Evolutionary conservation across 1,284 basidiomycete species (phyloP).

Genomic region (Microstroma glucosiphilum): DNA sequence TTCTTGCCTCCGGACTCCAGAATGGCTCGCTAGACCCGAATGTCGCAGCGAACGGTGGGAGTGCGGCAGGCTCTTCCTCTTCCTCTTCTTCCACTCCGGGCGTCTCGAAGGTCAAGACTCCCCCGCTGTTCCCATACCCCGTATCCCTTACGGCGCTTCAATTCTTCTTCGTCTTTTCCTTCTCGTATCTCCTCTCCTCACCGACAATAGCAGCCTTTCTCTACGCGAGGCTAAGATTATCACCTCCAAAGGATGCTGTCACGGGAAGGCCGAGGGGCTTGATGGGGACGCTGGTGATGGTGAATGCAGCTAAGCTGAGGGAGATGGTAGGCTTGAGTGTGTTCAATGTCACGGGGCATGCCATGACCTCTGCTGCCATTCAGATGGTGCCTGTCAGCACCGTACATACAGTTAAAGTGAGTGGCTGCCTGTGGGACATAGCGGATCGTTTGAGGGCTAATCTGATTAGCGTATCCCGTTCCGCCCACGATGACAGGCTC

Average conservation of each 20-base stretch:
- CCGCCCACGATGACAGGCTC: slow-evolving; percentile 61
- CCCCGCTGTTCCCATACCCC: slow-evolving; percentile 69
- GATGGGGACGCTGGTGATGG: slow-evolving; percentile 21
- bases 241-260: not conserved
- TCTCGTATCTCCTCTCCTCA: slow-evolving; percentile 62
- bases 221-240: not conserved
- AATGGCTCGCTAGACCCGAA: too few relatives aligned
- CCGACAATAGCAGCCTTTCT: slow-evolving; percentile 4
- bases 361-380: slow-evolving; percentile 93
- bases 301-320: slow-evolving; percentile 52
- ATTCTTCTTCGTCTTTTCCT: slow-evolving; percentile 84
- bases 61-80: not conserved
- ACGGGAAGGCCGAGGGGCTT: not conserved
- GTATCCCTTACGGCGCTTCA: slow-evolving; percentile 94
- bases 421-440: slow-evolving; percentile 32
- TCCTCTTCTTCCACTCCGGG: not conserved
- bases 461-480: too few relatives aligned
- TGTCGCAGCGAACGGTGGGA: not conserved
- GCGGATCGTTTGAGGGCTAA: too few relatives aligned
- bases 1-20: not conserved
- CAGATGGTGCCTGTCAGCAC: slow-evolving; percentile 93
- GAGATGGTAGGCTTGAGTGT: slow-evolving; percentile 85
- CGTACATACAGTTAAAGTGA: slow-evolving; percentile 95
- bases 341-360: slow-evolving; percentile 89
- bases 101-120: slow-evolving; percentile 4